Base-by-base conservation (phyloP, 2,329 filamentous ascomycete genomes). In the Colletotrichum sp. region DNA sequence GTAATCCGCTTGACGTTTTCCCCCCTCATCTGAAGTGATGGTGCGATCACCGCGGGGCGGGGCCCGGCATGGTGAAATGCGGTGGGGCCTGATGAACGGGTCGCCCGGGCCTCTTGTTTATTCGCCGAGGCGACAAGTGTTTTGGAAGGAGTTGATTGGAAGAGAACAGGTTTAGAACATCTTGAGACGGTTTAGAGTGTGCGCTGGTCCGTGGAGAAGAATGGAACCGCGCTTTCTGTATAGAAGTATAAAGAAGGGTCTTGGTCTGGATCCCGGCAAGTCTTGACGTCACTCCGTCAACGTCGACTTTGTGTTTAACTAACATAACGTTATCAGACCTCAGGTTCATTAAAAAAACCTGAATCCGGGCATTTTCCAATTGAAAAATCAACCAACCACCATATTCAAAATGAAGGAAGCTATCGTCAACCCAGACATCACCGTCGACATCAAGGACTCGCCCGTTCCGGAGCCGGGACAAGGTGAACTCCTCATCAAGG, bases 401-500 rank as follows among this genome's bases (percentile, higher is more conserved):
- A 9, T n/a, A n/a, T 1, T 2, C 30, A 77, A 26, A 10, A 78
- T 78, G 75, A 77, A 78, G 52, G 77, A 77, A 71, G 77, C 75
- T 15, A 69, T 78, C 21, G 75, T 78, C 8, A 55, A 73, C 30
- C n/a, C 48, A 2, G 72, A 76, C 48, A 34, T 43, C 9, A 61
- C 75, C 0, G 75, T 78, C 69, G 36, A 75, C 13, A 58, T 78
- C 36, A 67, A 72, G 48, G 77, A 78, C 48, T 72, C 70, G 1
- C 66, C 76, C 28, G 26, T 77, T 26, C 77, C 77, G 7, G 67
- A 71, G 7, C 80, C 80, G n/a, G 73, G 74, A 3, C 73, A 72
- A 15, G 77, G 76, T 52, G 68, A 80, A 38, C 65, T 81, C 30
- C 76, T 80, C 60, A 64, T 81, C 77, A 78, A 76, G 36, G 79